Base-by-base conservation (phyloP, 2,329 filamentous ascomycete species). In the Exophiala sp. region DNA sequence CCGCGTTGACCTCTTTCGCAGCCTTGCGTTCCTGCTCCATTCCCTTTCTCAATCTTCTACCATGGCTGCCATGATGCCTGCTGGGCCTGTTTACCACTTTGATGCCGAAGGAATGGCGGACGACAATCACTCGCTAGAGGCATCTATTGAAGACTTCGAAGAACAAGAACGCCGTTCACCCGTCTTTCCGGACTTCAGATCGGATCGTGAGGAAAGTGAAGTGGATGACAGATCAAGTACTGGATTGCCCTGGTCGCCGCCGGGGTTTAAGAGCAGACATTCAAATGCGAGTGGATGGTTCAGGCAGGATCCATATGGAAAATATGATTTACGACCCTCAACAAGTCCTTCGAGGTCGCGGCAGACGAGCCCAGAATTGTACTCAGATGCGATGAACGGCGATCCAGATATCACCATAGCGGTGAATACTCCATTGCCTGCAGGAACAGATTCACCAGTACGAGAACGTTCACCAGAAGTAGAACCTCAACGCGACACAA, bases 121-220 rank as follows among this genome's bases (percentile, higher is more conserved):
- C 35, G 57, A 60, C 32, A 39, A 51, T 34, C 79, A 83, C 71
- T 78, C 80, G 40, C 82, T 85, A 63, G 75, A 78, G 69, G 81
- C 78, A 51, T 83, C 80, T 53, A 77, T 85, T 61, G 79, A 82
- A 67, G 82, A 84, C 69, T 84, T 83, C 71, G 82, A 84, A 65
- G 75, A 75, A 59, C 74, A 75, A 62, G 76, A 76, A 57, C 75
- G 73, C 54, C 76, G 74, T 33, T 79, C 78, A 12, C 81, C 80
- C 14, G 67, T 78, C 48, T 80, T 81, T 55, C 75, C 76, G 18
- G 83, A 79, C 64, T 86, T 86, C 73, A 78, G 81, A 62, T 84
- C 76, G 40, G 68, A 71, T 38, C 56, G 53, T 12, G 73, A 73
- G 47, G 72, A 75, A 34, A 74, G 79, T 44, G 71, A 75, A 54